Evolutionary conservation across 2,329 filamentous ascomycete genomes (phyloP), one percentile per base, ranked within the genome.

Genomic region (Fusarium nisikadoi): DNA sequence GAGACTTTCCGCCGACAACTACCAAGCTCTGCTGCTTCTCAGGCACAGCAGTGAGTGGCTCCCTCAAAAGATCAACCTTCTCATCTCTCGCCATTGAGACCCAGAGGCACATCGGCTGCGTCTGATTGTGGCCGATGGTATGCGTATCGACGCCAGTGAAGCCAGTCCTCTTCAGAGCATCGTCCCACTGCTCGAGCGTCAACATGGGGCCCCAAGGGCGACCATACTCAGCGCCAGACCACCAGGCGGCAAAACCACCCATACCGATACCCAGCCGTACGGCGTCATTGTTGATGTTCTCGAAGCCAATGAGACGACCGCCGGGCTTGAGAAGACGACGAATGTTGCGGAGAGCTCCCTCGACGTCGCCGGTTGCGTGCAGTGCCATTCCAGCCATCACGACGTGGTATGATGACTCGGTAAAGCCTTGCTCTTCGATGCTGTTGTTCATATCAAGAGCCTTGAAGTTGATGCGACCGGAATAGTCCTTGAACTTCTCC

Each of bases 181-280:
- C 46, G 42, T 72, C 50, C 69, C 69, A 72, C 14, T 70, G 54
- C 27, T 46, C 57, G 4, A 55, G 54, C 0, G 66, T 57, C n/a
- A 71, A n/a, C 8, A 53, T 52, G 13, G 68, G 68, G 2, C 61
- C 62, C 36, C 53, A 61, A 4, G 53, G 45, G 1, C 68, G 66
- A 8, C 68, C 68, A 4, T 71, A 49, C 4, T 59, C 63, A 3
- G 41, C 63, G 2, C 69, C 69, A 6, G 60, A 55, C 69, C 69
- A 72, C 67, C 69, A 71, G 6, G 56, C 69, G 3, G 64, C 57
- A 3, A 72, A 55, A 3, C 69, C 59, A 2, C 69, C 68, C 53
- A 72, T 68, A 0, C 60, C 49, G 0, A 62, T 50, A 3, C 47
- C 47, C 12, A 57, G 3, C 17, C 68, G 58, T 0, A 63, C 53